Percentiles rank a stretch among this genome's conserved stretches.
phyloP scores from a whole-genome alignment of 768 basidiomycete species.

The Rhizopogon vesiculosus region DNA sequence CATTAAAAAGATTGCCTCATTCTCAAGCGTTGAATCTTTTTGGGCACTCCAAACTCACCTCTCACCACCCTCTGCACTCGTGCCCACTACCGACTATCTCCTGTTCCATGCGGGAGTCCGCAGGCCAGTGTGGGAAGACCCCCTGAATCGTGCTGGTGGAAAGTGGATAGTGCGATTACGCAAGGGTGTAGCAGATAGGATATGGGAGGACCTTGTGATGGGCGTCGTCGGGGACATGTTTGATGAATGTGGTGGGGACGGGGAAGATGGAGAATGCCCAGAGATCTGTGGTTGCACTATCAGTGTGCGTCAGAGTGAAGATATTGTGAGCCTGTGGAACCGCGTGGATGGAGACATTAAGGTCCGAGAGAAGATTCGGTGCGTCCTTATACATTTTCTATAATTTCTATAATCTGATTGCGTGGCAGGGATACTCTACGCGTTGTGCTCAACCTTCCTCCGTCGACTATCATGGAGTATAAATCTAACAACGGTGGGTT shows the following conservation, averaged over 20 bases:
- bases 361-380: slow-evolving; percentile 81
- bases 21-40: slow-evolving; percentile 94
- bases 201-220: slow-evolving; percentile 88
- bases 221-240: slow-evolving; percentile 91
- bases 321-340: slow-evolving; percentile 93
- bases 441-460: slow-evolving; percentile 67
- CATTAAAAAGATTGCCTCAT: slow-evolving; percentile 87
- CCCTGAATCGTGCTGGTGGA: slow-evolving; percentile 80
- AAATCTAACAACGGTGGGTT: slow-evolving; percentile 83
- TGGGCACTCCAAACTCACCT: slow-evolving; percentile 95
- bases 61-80: slow-evolving; percentile 74
- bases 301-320: slow-evolving; percentile 89
- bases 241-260: slow-evolving; percentile 50
- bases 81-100: slow-evolving; percentile 91
- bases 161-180: slow-evolving; percentile 94
- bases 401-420: neutral
- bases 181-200: slow-evolving; percentile 85
- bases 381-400: slow-evolving; percentile 34
- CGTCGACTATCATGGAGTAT: slow-evolving; percentile 86
- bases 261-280: slow-evolving; percentile 43
- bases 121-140: slow-evolving; percentile 95
- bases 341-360: slow-evolving; percentile 72
- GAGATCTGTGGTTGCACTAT: slow-evolving; percentile 96
- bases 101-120: slow-evolving; percentile 84
- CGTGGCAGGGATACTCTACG: slow-evolving; percentile 71